Evolutionary conservation across 441 rosid genomes (phyloP).

Genomic region (Mallotus japonicus): DNA sequence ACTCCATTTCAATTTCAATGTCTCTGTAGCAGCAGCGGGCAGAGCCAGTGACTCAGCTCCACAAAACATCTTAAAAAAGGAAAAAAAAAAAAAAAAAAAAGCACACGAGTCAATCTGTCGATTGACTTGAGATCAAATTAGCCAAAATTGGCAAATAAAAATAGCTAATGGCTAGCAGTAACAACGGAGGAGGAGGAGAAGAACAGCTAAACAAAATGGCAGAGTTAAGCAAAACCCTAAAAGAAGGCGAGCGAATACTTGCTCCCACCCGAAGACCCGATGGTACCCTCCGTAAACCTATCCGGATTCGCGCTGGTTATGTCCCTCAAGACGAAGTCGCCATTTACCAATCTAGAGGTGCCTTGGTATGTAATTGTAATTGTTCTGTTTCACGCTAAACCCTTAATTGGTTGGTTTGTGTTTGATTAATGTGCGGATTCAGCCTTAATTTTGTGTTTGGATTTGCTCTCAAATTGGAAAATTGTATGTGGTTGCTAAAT

Average conservation of each 20-base stretch:
- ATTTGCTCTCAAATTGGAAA: too few relatives aligned
- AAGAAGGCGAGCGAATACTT: constrained; percentile 87
- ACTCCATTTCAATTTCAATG: too few relatives aligned
- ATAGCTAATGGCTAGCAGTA: constrained; percentile 44
- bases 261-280: constrained; percentile 87
- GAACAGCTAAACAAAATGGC: constrained; percentile 54
- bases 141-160: not conserved
- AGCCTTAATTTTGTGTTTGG: too few relatives aligned
- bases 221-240: constrained; percentile 82
- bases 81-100: too few relatives aligned
- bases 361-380: constrained; percentile 49
- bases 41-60: too few relatives aligned
- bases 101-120: too few relatives aligned
- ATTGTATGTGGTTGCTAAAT: too few relatives aligned
- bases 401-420: too few relatives aligned
- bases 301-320: constrained; percentile 83
- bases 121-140: too few relatives aligned
- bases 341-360: constrained; percentile 81
- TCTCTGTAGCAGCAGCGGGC: too few relatives aligned
- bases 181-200: constrained; percentile 35
- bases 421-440: too few relatives aligned
- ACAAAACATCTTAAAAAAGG: too few relatives aligned
- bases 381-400: not conserved
- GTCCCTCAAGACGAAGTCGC: constrained; percentile 89
- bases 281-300: constrained; percentile 80